A percentile compares a stretch with the other conserved stretches of the same genome.
Evolutionary conservation across 345 rosid genomes (phyloP).

Genomic region (Anastatica hierochuntica): DNA sequence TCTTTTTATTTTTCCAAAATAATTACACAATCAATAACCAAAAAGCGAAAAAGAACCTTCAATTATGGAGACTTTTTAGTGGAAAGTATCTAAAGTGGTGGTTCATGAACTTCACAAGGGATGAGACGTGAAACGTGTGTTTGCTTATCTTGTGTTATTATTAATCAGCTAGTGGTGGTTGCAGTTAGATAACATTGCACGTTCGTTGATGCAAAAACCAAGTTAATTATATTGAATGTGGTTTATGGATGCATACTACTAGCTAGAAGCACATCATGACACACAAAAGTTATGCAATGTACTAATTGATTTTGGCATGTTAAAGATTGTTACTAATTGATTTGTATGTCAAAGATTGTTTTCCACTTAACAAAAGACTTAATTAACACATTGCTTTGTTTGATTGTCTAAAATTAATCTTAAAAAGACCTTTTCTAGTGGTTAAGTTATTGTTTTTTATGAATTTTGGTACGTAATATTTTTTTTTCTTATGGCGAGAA

Average conservation of each 20-base stretch:
- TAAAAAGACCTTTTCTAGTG: too few species aligned
- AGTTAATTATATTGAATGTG: too few species aligned
- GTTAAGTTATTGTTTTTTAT: too few species aligned
- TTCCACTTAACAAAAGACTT: neutral
- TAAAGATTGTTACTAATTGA: neutral
- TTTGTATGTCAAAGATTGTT: neutral
- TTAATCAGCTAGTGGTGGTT: neutral
- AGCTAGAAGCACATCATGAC: neutral
- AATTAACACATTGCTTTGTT: too few species aligned
- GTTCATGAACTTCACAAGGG: neutral
- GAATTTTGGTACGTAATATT: too few species aligned
- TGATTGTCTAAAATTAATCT: too few species aligned
- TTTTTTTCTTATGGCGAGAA: too few species aligned
- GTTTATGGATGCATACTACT: neutral
- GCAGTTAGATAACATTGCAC: neutral
- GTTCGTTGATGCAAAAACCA: too few species aligned
- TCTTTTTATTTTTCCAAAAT: neutral
- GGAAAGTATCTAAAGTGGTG: too few species aligned
- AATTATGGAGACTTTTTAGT: neutral
- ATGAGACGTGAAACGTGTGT: constrained; percentile 8
- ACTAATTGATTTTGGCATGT: neutral
- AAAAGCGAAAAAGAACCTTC: neutral
- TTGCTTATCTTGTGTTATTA: neutral
- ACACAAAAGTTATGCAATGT: neutral
- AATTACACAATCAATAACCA: neutral